Conservation (phyloP, 257 asterid species). For the Solanum dulcamara region DNA sequence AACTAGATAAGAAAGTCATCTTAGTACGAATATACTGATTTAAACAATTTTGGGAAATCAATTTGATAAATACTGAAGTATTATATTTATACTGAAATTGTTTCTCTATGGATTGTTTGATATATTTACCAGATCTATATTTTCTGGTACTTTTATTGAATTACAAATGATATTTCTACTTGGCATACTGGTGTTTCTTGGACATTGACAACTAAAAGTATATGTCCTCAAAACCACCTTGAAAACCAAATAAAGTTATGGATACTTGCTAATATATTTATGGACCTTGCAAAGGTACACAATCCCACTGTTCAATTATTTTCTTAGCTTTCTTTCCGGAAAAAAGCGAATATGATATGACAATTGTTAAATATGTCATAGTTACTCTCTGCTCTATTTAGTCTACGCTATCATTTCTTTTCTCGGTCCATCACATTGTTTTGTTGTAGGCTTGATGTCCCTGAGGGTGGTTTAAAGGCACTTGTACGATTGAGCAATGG, state of each 20-base stretch:
- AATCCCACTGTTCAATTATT: neutral
- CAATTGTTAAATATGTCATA: neutral
- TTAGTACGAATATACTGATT: neutral
- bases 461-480: conserved; percentile 81
- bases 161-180: neutral
- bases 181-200: neutral
- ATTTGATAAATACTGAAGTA: neutral
- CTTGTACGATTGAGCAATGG: conserved; percentile 88
- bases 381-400: neutral
- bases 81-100: neutral
- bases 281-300: neutral
- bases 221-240: neutral
- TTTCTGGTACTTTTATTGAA: neutral
- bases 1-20: neutral
- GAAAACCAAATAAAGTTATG: neutral
- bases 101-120: neutral
- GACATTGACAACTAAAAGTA: neutral
- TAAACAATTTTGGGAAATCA: neutral
- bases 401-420: neutral
- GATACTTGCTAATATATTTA: neutral
- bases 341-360: neutral
- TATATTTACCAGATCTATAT: neutral
- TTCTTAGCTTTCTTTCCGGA: neutral
- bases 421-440: neutral
- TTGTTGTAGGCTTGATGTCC: conserved; percentile 69